phyloP scores from a whole-genome alignment of 192 early-diverging fungal genomes.

The Phlyctochytrium bullatum region DNA sequence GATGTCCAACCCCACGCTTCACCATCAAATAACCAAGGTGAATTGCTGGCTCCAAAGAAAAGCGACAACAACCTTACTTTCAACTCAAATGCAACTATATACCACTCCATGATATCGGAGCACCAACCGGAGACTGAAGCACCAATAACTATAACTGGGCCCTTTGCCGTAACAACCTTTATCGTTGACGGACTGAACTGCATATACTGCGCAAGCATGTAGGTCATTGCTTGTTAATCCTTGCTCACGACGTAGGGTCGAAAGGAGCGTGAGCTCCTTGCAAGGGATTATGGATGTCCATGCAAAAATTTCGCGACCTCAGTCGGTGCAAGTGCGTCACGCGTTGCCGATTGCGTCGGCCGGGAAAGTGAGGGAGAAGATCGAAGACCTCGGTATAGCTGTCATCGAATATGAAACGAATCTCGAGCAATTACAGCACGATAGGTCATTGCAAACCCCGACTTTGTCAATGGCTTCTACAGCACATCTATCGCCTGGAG shows the following conservation, averaged over 20 bases:
- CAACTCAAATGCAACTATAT: neutral
- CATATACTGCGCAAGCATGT: neutral
- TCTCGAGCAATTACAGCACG: too few species aligned
- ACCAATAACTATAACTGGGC: neutral
- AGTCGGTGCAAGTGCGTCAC: neutral
- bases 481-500: too few species aligned
- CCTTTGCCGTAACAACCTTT: neutral
- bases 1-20: neutral
- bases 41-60: neutral
- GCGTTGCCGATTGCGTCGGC: neutral
- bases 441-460: too few species aligned
- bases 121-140: neutral
- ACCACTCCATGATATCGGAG: neutral
- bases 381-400: neutral
- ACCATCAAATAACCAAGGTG: neutral
- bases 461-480: too few species aligned
- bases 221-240: neutral
- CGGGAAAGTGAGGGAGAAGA: neutral
- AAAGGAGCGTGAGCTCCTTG: neutral
- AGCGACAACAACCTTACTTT: neutral
- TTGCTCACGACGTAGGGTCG: too few species aligned
- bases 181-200: neutral
- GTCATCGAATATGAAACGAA: neutral
- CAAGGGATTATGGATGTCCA: neutral
- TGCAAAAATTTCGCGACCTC: neutral